Percentiles rank a stretch among this genome's conserved stretches.
Evolutionary conservation across 345 rosid species (phyloP).

Genomic region (Moricandia moricandioides): DNA sequence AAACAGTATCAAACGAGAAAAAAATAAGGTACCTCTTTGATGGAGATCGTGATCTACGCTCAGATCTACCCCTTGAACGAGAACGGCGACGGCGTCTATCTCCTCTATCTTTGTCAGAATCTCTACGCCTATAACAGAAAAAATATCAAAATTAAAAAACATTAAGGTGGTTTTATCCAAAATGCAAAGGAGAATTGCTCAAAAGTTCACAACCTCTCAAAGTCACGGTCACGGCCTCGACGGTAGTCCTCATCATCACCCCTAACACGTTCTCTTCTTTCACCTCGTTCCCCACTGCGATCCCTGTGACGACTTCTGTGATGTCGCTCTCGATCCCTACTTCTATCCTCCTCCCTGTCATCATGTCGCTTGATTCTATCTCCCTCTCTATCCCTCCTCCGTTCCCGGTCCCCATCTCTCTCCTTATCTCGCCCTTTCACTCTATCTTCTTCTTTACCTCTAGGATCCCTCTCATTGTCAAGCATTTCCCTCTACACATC

Average conservation of each 20-base stretch:
- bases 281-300: slow-evolving; percentile 53
- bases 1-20: background rate
- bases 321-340: slow-evolving; percentile 44
- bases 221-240: slow-evolving; percentile 54
- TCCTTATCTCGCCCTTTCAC: slow-evolving; percentile 45
- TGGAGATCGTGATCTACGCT: slow-evolving; percentile 64
- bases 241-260: slow-evolving; percentile 61
- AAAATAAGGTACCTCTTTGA: slow-evolving; percentile 63
- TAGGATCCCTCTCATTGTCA: slow-evolving; percentile 55
- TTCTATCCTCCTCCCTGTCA: slow-evolving; percentile 9
- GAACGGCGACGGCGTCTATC: slow-evolving; percentile 53
- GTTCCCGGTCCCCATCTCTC: slow-evolving; percentile 24
- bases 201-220: slow-evolving; percentile 40
- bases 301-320: slow-evolving; percentile 48
- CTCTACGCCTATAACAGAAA: slow-evolving; percentile 40
- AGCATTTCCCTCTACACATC: slow-evolving; percentile 49
- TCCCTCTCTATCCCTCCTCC: slow-evolving; percentile 32
- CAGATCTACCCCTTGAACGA: slow-evolving; percentile 53
- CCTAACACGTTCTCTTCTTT: slow-evolving; percentile 67
- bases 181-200: background rate
- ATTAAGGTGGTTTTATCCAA: background rate
- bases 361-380: slow-evolving; percentile 37
- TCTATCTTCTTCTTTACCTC: slow-evolving; percentile 47
- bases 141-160: background rate
- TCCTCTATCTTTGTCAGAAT: slow-evolving; percentile 32